Conservation (phyloP, 2,329 filamentous ascomycete species). For the Aspergillus neotritici region DNA sequence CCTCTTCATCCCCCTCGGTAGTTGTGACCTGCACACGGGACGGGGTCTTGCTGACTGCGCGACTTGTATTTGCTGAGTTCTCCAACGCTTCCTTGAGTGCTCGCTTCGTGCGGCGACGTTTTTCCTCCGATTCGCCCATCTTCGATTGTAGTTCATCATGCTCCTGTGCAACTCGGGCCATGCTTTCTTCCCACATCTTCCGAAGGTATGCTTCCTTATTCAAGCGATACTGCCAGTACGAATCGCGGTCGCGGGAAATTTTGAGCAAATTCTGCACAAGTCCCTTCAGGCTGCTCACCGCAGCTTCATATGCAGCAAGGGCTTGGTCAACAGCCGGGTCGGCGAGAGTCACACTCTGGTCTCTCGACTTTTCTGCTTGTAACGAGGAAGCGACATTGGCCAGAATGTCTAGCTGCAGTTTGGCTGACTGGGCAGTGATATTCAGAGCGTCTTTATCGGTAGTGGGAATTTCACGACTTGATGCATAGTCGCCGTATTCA, state of each 20-base stretch:
- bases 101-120: constrained; percentile 81
- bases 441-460: constrained; percentile 89
- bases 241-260: constrained; percentile 88
- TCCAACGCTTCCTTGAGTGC: constrained; percentile 82
- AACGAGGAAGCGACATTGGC: constrained; percentile 79
- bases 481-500: constrained; percentile 74
- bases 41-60: constrained; percentile 27
- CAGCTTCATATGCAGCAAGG: constrained; percentile 77
- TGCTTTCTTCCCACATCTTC: constrained; percentile 97
- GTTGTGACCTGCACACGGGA: constrained; percentile 31
- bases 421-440: constrained; percentile 93
- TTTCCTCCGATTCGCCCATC: constrained; percentile 84
- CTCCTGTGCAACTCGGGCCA: constrained; percentile 92
- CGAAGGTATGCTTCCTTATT: constrained; percentile 88
- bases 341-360: constrained; percentile 66
- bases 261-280: constrained; percentile 81
- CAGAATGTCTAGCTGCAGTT: constrained; percentile 84
- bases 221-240: constrained; percentile 93
- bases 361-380: constrained; percentile 62
- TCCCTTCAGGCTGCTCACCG: constrained; percentile 78
- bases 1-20: constrained; percentile 34
- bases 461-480: constrained; percentile 66
- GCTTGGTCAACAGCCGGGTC: constrained; percentile 73
- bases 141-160: constrained; percentile 85
- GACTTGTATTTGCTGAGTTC: constrained; percentile 41